Evolutionary conservation across 768 basidiomycete species (phyloP).

Genomic region (Mrakia gelida): DNA sequence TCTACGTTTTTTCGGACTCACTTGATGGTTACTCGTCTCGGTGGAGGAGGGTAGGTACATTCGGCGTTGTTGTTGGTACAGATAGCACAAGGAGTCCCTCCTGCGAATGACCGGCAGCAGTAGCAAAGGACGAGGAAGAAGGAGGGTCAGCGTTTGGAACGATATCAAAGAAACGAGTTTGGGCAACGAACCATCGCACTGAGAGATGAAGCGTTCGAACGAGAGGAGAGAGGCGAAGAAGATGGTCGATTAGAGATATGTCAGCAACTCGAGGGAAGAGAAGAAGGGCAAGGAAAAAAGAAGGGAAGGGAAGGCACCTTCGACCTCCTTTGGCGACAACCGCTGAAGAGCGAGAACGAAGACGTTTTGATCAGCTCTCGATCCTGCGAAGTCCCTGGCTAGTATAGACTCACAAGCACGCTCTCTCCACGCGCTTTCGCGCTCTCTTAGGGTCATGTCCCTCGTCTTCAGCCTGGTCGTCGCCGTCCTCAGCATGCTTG

Average conservation of each 20-base stretch:
- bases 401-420: conserved; percentile 10
- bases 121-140: neutral
- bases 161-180: neutral
- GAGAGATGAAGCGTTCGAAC: no score
- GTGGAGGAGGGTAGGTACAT: conserved; percentile 14
- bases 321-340: neutral
- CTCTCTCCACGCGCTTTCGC: conserved; percentile 4
- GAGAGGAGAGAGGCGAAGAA: neutral
- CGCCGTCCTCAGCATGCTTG: no score
- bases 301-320: neutral
- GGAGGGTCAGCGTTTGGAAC: neutral
- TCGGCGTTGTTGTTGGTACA: conserved; percentile 2
- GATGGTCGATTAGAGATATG: neutral
- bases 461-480: neutral
- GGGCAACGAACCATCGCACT: conserved; percentile 18
- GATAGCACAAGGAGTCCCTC: neutral
- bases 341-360: neutral
- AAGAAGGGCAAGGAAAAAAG: neutral
- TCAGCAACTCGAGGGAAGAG: neutral
- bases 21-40: conserved; percentile 13
- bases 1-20: neutral
- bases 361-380: neutral
- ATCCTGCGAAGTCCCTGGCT: neutral
- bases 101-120: neutral
- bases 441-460: neutral